These are phyloP conservation scores for Penicillium bovifimosum DNA, from an alignment of 495 filamentous ascomycete genomes.

Conservation along the genomic window DNA sequence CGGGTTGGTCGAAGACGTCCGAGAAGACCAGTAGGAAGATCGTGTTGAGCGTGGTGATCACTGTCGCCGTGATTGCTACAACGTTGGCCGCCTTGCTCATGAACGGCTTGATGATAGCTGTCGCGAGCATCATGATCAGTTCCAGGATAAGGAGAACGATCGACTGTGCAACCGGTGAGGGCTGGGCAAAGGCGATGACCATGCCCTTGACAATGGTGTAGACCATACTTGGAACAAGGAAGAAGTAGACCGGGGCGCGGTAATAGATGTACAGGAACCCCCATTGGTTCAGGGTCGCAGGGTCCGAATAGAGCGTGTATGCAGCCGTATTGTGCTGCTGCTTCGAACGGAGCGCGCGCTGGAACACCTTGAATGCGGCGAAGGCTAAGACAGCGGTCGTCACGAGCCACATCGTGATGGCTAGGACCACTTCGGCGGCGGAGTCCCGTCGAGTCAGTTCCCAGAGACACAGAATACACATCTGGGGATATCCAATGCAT, in stretches of 20 bases:
- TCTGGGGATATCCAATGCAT: conserved; percentile 89
- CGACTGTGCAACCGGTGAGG: conserved; percentile 64
- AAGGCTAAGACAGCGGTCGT: conserved; percentile 70
- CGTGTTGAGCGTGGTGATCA: conserved; percentile 83
- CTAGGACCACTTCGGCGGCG: conserved; percentile 77
- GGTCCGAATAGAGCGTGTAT: conserved; percentile 95
- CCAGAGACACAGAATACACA: conserved; percentile 88
- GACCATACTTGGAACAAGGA: conserved; percentile 71
- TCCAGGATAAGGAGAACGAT: conserved; percentile 82
- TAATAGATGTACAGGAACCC: conserved; percentile 97
- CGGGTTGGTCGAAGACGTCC: conserved; percentile 72
- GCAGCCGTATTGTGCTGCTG: conserved; percentile 89
- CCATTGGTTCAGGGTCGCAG: conserved; percentile 90
- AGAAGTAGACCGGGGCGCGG: conserved; percentile 92
- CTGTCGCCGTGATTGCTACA: conserved; percentile 86
- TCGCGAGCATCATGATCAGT: conserved; percentile 66
- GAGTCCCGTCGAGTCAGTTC: conserved; percentile 83
- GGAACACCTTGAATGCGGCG: conserved; percentile 83
- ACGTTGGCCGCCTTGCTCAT: conserved; percentile 98
- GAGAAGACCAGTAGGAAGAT: conserved; percentile 81
- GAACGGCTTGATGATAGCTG: conserved; percentile 79
- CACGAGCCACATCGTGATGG: conserved; percentile 84
- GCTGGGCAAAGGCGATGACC: conserved; percentile 81
- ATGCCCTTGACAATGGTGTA: conserved; percentile 83
- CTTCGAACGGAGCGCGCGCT: conserved; percentile 78